A percentile compares a stretch with the other conserved stretches of the same genome.
Conservation (phyloP, 2,329 filamentous ascomycete genomes). For the Ophiostoma piceae region DNA sequence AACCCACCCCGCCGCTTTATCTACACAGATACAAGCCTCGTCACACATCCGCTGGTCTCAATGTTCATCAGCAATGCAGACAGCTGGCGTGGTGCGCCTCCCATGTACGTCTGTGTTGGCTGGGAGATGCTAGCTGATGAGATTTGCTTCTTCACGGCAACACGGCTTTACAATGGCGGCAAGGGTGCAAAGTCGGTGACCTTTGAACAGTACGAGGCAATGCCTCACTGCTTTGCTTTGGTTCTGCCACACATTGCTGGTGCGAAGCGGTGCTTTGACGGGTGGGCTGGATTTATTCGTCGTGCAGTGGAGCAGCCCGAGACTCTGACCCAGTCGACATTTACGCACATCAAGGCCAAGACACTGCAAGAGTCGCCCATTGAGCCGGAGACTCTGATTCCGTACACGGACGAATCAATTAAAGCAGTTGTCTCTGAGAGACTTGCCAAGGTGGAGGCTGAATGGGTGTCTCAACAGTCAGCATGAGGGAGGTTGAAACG, state of each 20-base stretch:
- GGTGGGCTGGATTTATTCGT: conserved; percentile 54
- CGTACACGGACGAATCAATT: conserved; percentile 43
- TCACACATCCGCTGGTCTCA: conserved; percentile 63
- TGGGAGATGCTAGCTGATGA: conserved; percentile 70
- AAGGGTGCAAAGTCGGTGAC: conserved; percentile 59
- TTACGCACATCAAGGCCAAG: conserved; percentile 46
- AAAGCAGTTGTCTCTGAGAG: conserved; percentile 34
- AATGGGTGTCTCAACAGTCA: background rate
- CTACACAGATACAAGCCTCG: conserved; percentile 50
- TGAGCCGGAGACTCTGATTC: conserved; percentile 41
- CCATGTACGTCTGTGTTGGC: conserved; percentile 63
- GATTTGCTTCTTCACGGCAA: conserved; percentile 56
- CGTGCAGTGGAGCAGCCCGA: conserved; percentile 26
- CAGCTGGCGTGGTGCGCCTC: conserved; percentile 59
- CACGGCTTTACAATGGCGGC: conserved; percentile 41
- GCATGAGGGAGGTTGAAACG: conserved; percentile 26
- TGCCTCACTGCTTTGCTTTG: conserved; percentile 70
- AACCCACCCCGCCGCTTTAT: conserved; percentile 49
- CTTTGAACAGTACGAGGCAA: conserved; percentile 70
- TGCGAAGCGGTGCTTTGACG: conserved; percentile 48
- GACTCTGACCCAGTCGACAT: conserved; percentile 33
- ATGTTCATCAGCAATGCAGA: conserved; percentile 46
- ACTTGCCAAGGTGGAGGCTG: background rate
- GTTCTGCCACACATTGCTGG: conserved; percentile 46
- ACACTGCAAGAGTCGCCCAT: conserved; percentile 46